These are phyloP conservation scores for Podaxis carcinomalis DNA, from an alignment of 768 basidiomycete species.

Conservation along the genomic window DNA sequence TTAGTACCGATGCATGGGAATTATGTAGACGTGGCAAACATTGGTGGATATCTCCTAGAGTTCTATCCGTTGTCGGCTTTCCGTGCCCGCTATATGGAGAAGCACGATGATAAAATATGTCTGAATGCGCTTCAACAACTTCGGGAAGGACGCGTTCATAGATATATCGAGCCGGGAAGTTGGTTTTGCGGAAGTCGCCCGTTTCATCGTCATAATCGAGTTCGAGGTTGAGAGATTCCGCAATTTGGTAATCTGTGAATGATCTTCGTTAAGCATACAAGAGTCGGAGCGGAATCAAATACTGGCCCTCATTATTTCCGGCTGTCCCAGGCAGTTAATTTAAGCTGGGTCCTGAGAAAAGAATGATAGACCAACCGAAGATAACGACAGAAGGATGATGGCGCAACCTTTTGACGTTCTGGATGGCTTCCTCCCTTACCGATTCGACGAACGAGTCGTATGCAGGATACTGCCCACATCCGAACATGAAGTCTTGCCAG, in stretches of 20 bases:
- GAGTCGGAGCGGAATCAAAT: background rate
- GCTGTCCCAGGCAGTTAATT: constrained; percentile 33
- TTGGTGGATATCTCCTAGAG: constrained; percentile 87
- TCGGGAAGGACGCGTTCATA: constrained; percentile 84
- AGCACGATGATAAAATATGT: constrained; percentile 77
- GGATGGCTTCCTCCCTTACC: constrained; percentile 74
- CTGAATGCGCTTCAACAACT: constrained; percentile 58
- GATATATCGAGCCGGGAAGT: constrained; percentile 86
- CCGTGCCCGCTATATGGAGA: constrained; percentile 87
- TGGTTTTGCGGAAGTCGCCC: constrained; percentile 80
- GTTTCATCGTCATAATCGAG: constrained; percentile 84
- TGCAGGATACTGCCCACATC: constrained; percentile 91
- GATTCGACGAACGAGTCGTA: constrained; percentile 74
- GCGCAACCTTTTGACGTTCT: constrained; percentile 79
- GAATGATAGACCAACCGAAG: constrained; percentile 49
- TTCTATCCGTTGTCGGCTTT: constrained; percentile 64
- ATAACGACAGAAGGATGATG: constrained; percentile 90
- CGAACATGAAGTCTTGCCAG: constrained; percentile 99
- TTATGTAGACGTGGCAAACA: constrained; percentile 41
- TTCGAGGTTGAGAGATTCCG: constrained; percentile 72
- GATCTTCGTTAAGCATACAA: background rate
- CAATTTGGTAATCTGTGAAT: constrained; percentile 74
- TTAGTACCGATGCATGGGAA: constrained; percentile 3
- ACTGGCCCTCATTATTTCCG: constrained; percentile 74
- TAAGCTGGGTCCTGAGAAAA: background rate